Percentiles rank a stretch among this genome's conserved stretches.
Evolutionary conservation across 1,139 yeast species (phyloP).

Genomic region (Spathaspora sp.): DNA sequence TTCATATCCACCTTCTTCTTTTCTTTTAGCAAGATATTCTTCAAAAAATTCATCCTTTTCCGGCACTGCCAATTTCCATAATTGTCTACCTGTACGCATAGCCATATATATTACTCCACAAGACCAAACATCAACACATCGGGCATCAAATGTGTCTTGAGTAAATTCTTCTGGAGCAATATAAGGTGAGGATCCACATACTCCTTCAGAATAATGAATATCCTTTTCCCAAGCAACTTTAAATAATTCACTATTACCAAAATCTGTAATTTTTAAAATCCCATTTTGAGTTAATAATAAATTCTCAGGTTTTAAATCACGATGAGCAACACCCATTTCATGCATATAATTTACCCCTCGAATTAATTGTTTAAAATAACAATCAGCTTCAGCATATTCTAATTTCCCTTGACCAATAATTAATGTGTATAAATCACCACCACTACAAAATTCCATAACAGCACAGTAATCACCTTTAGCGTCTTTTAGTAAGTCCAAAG

Average conservation of each 20-base stretch:
- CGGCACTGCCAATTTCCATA: conserved; percentile 82
- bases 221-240: conserved; percentile 96
- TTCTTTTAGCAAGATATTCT: conserved; percentile 72
- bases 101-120: conserved; percentile 98
- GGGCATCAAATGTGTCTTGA: conserved; percentile 76
- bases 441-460: conserved; percentile 95
- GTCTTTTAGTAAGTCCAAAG: conserved; percentile 84
- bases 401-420: conserved; percentile 82
- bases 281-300: conserved; percentile 79
- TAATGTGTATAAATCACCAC: conserved; percentile 88
- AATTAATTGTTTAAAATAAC: conserved; percentile 88
- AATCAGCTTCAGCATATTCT: conserved; percentile 87
- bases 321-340: conserved; percentile 94
- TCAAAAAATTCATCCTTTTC: conserved; percentile 78
- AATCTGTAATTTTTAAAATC: conserved; percentile 83
- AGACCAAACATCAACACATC: conserved; percentile 95
- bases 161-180: conserved; percentile 86
- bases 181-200: conserved; percentile 88
- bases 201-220: conserved; percentile 78
- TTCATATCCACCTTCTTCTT: conserved; percentile 81
- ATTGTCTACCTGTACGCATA: conserved; percentile 92
- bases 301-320: conserved; percentile 95
- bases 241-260: conserved; percentile 95
- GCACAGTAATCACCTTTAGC: conserved; percentile 92
- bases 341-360: conserved; percentile 95